These are phyloP conservation scores for Leptoxyphium fumago DNA, from an alignment of 2,329 filamentous ascomycete species.

Conservation along the genomic window DNA sequence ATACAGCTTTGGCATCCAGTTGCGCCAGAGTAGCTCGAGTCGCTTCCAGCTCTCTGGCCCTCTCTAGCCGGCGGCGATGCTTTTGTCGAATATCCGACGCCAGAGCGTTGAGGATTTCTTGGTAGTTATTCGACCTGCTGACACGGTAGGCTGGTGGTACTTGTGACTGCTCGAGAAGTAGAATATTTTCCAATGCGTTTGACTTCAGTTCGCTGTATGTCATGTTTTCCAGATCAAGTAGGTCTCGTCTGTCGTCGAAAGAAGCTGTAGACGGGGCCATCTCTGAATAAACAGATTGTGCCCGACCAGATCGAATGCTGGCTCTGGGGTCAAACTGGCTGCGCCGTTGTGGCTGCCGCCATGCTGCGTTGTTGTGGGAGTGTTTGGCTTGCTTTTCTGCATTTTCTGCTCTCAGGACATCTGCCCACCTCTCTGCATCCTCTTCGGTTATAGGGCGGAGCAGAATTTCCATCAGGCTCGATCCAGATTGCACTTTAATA, in stretches of 20 bases:
- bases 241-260: conserved; percentile 22
- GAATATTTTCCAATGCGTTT: conserved; percentile 83
- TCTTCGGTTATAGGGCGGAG: conserved; percentile 76
- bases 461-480: conserved; percentile 87
- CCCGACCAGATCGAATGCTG: conserved; percentile 15
- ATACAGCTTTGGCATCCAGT: conserved; percentile 73
- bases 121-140: conserved; percentile 75
- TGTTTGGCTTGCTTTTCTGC: conserved; percentile 28
- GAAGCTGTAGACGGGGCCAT: conserved; percentile 20
- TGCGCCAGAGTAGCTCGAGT: conserved; percentile 62
- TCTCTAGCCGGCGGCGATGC: conserved; percentile 79
- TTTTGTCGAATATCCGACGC: conserved; percentile 95
- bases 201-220: conserved; percentile 86
- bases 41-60: conserved; percentile 78
- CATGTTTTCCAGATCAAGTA: conserved; percentile 81
- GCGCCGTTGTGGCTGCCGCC: not conserved
- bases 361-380: conserved; percentile 27
- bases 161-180: conserved; percentile 62
- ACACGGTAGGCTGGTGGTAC: conserved; percentile 50
- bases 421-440: conserved; percentile 79
- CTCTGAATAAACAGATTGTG: conserved; percentile 25
- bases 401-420: conserved; percentile 71
- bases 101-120: conserved; percentile 95
- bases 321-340: conserved; percentile 17
- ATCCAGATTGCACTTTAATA: conserved; percentile 84